Evolutionary conservation across 352 stramenopile species (phyloP), one percentile per base, ranked within the genome.

Genomic region (Phytophthora pini): DNA sequence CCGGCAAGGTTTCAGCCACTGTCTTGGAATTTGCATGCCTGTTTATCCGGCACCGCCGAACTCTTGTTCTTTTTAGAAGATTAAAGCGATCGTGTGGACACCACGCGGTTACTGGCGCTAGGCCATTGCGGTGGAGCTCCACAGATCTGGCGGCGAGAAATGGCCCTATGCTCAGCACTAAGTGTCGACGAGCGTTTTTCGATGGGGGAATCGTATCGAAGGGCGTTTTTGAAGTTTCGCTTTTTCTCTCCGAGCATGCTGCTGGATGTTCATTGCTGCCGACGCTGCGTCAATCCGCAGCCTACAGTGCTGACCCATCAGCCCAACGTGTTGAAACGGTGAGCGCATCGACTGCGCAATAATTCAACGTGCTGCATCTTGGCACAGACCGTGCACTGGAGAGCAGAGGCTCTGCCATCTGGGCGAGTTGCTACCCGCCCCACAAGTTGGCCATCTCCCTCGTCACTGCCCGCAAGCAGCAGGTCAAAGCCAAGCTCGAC

Each of bases 11-110:
- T 62, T 61, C 50, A 56, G 51, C 27, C 11, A 8, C 11, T 59
- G 9, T 46, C 56, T 70, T 38, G 55, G 41, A 38, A 54, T 43
- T 65, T 65, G 62, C 56, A 65, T 34, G 39, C 15, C 27, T n/a
- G 8, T 36, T 53, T 64, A 62, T 75, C 61, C 61, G 67, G 45
- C 36, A 12, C 24, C 4, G 12, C 56, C 41, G 12, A 44, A 31
- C 15, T 72, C 17, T 68, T 55, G 44, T 67, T 70, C 55, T 50
- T 62, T 64, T 73, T 72, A 52, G 65, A 73, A 68, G 26, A 56
- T 61, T 74, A 67, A 17, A 29, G n/a, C 31, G 38, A 15, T 61
- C 38, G 38, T 54, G 51, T 68, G 44, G 55, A 58, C 56, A 66
- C 36, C 10, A 38, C 24, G 13, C 51, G 49, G 36, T 39, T 47